Conservation (phyloP, 148 eudicot genomes). For the Amaranthus cruentus region DNA sequence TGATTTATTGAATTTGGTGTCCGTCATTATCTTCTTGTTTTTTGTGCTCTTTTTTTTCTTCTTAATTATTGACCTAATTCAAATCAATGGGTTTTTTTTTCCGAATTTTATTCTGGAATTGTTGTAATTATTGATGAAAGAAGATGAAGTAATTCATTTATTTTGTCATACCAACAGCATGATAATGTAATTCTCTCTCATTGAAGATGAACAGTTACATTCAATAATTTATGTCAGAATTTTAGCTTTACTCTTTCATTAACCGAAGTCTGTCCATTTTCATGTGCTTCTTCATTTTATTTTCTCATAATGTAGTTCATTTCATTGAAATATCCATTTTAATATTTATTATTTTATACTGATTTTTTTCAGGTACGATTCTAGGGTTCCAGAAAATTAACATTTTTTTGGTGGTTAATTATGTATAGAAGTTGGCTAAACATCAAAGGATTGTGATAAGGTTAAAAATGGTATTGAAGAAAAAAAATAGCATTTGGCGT, state of each 20-base stretch:
- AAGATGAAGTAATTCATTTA: conserved; percentile 31
- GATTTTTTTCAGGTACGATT: conserved; percentile 24
- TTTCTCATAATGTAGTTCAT: conserved; percentile 19
- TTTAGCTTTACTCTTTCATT: conserved; percentile 13
- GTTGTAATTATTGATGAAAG: conserved; percentile 27
- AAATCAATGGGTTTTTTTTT: background rate
- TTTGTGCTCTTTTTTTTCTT: conserved; percentile 14
- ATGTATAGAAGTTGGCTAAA: conserved; percentile 1
- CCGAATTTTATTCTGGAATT: conserved; percentile 10
- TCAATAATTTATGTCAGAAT: conserved; percentile 12
- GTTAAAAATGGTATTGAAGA: background rate
- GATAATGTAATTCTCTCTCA: conserved; percentile 11
- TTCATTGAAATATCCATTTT: conserved; percentile 4
- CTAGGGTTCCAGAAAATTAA: conserved; percentile 1
- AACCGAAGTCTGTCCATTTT: conserved; percentile 1
- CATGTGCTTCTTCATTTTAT: background rate
- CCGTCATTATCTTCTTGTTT: conserved; percentile 16
- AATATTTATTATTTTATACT: background rate
- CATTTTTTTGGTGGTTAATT: conserved; percentile 10
- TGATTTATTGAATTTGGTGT: conserved; percentile 11
- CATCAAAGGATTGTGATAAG: conserved; percentile 1
- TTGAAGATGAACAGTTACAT: conserved; percentile 2
- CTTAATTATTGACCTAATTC: background rate
- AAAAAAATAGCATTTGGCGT: no score
- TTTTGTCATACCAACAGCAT: conserved; percentile 22